Evolutionary conservation across 257 asterid species (phyloP).

Genomic region (Capsicum rhomboideum): DNA sequence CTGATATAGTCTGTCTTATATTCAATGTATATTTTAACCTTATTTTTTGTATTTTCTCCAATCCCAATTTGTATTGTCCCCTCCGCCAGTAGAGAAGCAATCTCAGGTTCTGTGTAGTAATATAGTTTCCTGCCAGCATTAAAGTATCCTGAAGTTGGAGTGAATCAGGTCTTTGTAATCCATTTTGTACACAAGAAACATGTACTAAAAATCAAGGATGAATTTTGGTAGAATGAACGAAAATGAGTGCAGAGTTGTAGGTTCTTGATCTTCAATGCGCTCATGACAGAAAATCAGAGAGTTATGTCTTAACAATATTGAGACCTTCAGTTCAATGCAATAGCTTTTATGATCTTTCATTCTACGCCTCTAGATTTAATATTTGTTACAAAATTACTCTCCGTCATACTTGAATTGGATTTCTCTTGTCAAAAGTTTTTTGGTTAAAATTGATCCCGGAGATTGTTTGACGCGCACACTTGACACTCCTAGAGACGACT

Average conservation of each 20-base stretch:
- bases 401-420: not conserved
- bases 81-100: constrained; percentile 65
- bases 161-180: not conserved
- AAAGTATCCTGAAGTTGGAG: constrained; percentile 39
- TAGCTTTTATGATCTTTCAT: constrained; percentile 70
- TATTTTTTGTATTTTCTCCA: constrained; percentile 56
- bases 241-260: not conserved
- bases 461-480: not conserved
- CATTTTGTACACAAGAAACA: not conserved
- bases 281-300: not conserved
- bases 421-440: not conserved
- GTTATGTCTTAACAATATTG: not conserved
- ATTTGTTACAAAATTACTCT: not conserved
- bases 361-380: not conserved
- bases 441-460: not conserved
- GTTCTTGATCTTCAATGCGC: not conserved
- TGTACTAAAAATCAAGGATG: not conserved
- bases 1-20: not conserved
- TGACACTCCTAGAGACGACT: not conserved
- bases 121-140: constrained; percentile 94
- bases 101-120: constrained; percentile 65
- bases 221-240: not conserved
- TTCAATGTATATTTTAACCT: constrained; percentile 26
- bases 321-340: no score
- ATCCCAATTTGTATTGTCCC: constrained; percentile 76